A percentile compares a stretch with the other conserved stretches of the same genome.
Conservation (phyloP, 148 eudicot species). For the Euryodendron excelsum region DNA sequence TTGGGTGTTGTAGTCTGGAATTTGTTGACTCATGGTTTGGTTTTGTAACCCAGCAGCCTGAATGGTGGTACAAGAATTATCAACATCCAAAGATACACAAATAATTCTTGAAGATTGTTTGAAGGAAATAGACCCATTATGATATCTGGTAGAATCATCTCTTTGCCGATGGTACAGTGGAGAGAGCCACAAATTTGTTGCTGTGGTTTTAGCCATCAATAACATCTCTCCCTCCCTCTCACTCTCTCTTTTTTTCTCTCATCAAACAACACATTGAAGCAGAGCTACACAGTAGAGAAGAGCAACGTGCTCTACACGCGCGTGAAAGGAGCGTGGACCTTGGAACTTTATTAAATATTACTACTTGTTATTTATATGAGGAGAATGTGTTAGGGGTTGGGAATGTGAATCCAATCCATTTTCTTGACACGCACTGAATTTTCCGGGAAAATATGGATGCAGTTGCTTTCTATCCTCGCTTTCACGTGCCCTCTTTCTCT, state of each 20-base stretch:
- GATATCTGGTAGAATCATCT: slow-evolving; percentile 1
- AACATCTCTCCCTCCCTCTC: slow-evolving; percentile 18
- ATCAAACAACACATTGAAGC: neutral
- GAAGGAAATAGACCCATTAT: slow-evolving; percentile 10
- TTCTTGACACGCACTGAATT: neutral
- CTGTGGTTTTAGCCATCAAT: slow-evolving; percentile 9
- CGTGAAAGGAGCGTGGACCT: neutral
- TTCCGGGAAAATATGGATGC: slow-evolving; percentile 17
- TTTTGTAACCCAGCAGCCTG: slow-evolving; percentile 1
- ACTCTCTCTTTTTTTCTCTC: neutral
- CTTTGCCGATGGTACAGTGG: neutral
- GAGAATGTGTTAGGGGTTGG: neutral
- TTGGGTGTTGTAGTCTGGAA: slow-evolving; percentile 27
- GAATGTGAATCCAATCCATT: slow-evolving; percentile 3
- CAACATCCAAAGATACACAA: slow-evolving; percentile 10
- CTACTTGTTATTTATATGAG: neutral
- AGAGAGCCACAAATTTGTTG: slow-evolving; percentile 15
- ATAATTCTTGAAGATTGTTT: slow-evolving; percentile 10
- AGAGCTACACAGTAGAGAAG: neutral
- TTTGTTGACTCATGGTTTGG: slow-evolving; percentile 5
- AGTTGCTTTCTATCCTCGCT: slow-evolving; percentile 11
- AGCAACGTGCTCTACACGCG: neutral
- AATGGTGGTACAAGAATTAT: slow-evolving; percentile 10
- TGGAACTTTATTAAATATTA: neutral
- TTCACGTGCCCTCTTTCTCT: slow-evolving; percentile 12